Base-by-base conservation (phyloP, 2,329 filamentous ascomycete genomes). In the Neodidymelliopsis sp. region DNA sequence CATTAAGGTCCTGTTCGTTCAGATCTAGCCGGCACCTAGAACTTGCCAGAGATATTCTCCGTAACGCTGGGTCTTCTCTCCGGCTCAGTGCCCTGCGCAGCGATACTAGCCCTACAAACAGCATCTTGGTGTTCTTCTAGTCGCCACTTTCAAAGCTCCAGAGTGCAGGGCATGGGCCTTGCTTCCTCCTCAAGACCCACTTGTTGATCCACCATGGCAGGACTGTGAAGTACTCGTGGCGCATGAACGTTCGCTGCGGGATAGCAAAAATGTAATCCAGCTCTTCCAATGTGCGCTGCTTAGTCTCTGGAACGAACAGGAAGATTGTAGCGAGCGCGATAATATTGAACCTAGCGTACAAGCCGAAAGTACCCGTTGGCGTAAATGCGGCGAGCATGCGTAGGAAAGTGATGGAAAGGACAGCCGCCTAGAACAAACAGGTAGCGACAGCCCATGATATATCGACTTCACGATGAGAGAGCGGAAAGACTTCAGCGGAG, bases 401-500 rank as follows among this genome's bases (percentile, higher is more conserved):
- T 2, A 73, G 73, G 56, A 74, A 75, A 5, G 68, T 74, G 13
- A 76, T 61, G 5, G 63, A 69, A 10, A 76, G 60, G 6, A 74
- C 65, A 11, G 72, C 63, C 5, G 74, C 73, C 69, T 72, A 76
- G 59, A 74, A 72, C 20, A 73, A 64, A 20, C 71, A 71, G 0
- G 73, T 74, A 2, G 72, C 69, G 1, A 76, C 72, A 7, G 73
- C 72, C 59, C 69, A 74, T 30, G 60, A 63, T 73, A 75, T 75
- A 38, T 74, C 74, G 20, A 75, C 65, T 59, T 76, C 69, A 55
- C 86, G 79, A 62, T 89, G 85, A 2, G 83, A 85, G 2, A 88
- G 78, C 0, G 86, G 85, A 66, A 85, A 89, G 2, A 87, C 84
- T 70, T 89, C 86, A 42, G 85, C 85, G 4, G 79, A 82, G 71